phyloP scores from a whole-genome alignment of 1,284 basidiomycete species.

The Puccinia novopanici region DNA sequence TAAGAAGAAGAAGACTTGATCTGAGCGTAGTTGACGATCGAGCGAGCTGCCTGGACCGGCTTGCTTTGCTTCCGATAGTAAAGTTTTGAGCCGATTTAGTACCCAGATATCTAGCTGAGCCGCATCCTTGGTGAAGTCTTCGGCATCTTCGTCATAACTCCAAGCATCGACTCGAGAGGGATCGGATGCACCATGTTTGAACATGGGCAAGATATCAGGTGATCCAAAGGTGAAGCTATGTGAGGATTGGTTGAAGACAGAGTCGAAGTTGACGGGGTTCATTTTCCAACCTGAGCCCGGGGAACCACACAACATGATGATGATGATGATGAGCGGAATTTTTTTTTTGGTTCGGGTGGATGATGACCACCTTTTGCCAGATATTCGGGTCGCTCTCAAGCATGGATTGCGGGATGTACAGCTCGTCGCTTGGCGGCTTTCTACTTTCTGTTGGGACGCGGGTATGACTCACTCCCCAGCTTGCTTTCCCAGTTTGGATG shows the following conservation, averaged over 20 bases:
- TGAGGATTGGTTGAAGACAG: slow-evolving; percentile 79
- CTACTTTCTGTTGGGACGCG: slow-evolving; percentile 84
- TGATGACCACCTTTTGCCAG: too few species aligned
- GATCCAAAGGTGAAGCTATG: slow-evolving; percentile 81
- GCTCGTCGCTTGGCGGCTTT: too few species aligned
- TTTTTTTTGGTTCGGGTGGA: too few species aligned
- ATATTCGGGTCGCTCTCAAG: too few species aligned
- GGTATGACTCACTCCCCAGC: slow-evolving; percentile 82
- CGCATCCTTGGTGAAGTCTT: slow-evolving; percentile 86
- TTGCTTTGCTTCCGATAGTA: slow-evolving; percentile 68
- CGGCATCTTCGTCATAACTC: slow-evolving; percentile 75
- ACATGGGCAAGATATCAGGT: slow-evolving; percentile 89
- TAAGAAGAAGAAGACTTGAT: slow-evolving; percentile 71
- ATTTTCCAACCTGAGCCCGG: slow-evolving; percentile 74
- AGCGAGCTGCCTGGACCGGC: slow-evolving; percentile 39
- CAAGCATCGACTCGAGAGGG: slow-evolving; percentile 67
- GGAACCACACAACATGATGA: slow-evolving; percentile 26
- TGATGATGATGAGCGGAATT: too few species aligned
- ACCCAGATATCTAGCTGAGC: slow-evolving; percentile 79
- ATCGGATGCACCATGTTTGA: slow-evolving; percentile 68
- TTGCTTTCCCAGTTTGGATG: slow-evolving; percentile 67
- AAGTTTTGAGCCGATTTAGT: slow-evolving; percentile 66
- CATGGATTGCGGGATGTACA: too few species aligned
- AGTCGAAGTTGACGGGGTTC: slow-evolving; percentile 87
- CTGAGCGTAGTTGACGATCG: slow-evolving; percentile 41